Evolutionary conservation across 169 alveolate species (phyloP), one percentile per base, ranked within the genome.

Genomic region (Eimeria maxima): DNA sequence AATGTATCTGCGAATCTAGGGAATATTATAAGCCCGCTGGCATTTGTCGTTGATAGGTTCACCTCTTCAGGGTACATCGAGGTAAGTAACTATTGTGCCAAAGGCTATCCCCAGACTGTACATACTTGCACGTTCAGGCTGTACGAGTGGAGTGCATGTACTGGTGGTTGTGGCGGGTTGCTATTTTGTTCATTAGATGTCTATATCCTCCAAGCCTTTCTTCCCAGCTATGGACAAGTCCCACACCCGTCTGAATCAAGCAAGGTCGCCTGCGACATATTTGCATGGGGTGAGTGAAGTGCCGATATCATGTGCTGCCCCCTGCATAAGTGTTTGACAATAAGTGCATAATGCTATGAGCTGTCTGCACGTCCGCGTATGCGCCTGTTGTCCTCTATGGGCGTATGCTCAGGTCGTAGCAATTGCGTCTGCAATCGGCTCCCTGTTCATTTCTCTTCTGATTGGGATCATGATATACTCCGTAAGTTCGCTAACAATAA

Each of bases 211-310:
- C 10, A 73, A 73, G 69, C 86, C 96, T 0, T 94, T 94, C 73
- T 94, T 94, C 73, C 94, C 96, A 11, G 95, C 95, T 33, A 94
- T 94, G 96, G 95, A 94, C 86, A 88, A 71, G 84, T 84, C 96
- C 42, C 86, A 57, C 73, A 71, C 78, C 67, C 94, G 95, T 50
- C 22, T 94, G 45, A 22, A 29, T 60, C 91, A 86, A 45, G 90
- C 96, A 3, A 80, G 92, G 44, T 94, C 96, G n/a, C 96, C 96
- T 2, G 96, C 96, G 63, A 27, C 96, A n/a, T 87, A 60, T 65
- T 69, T 94, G 18, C 96, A 94, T 47, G 96, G 96, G 73, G 96
- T 94, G 38, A 65, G 90, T 80, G 69, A 14, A n/a, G 38, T 0
- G 33, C 42, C 74, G 8, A 4, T 81, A 2, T 29, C 33, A 16